Evolutionary conservation across 306 rosid species (phyloP), one percentile per base, ranked within the genome.

Genomic region (Glycyrrhiza uralensis): DNA sequence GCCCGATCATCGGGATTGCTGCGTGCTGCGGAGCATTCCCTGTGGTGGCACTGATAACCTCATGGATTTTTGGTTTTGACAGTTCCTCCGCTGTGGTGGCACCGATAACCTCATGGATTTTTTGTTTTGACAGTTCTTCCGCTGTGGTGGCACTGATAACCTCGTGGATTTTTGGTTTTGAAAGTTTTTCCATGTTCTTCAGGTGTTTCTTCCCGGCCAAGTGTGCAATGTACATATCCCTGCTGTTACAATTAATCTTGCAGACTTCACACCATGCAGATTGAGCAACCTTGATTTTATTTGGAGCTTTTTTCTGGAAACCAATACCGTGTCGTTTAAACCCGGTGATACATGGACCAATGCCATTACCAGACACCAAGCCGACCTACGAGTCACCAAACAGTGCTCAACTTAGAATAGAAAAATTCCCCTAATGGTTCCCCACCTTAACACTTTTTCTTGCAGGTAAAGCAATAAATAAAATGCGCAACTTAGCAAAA

Each of bases 231-330:
- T 88, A 91, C 24, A 73, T 54, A 68, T 85, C 90, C 38, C 19
- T 79, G 86, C 82, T 87, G 76, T 83, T 83, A 77, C 95, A 88
- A 45, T 36, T 66, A 70, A 87, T 70, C 79, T 83, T 82, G 81
- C 97, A 88, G 44, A 80, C 83, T 41, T 82, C 92, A 72, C 96
- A 91, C 89, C 88, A 79, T 24, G 71, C 83, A 46, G 82, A 70
- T 56, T 86, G 92, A 69, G 69, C 69, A 62, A 83, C 39, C 82
- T 83, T 83, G 65, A 47, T 26, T 76, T 74, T 85, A 71, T 83
- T 80, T 6, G 84, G 77, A 32, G 30, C 60, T 72, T 77, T 90
- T 54, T 72, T 77, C 74, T 47, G 63, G 30, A 67, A 77, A 62
- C 84, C 76, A 39, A 64, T 20, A 20, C 67, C 76, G 8, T 57